phyloP scores from a whole-genome alignment of 2,329 filamentous ascomycete species.

The Phyllosticta citribraziliensis region DNA sequence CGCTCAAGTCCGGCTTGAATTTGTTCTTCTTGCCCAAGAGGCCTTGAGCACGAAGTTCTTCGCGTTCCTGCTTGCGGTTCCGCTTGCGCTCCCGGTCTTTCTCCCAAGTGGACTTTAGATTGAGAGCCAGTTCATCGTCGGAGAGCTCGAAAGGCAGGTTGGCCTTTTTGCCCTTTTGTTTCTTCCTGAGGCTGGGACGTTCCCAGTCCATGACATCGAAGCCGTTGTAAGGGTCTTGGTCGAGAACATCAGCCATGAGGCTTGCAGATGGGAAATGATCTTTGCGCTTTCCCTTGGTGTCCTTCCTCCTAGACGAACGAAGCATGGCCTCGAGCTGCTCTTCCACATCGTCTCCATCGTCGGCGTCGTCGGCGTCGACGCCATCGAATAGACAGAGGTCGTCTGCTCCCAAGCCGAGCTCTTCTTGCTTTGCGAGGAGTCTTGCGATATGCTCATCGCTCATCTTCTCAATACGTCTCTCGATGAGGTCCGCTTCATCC shows the following conservation, averaged over 20 bases:
- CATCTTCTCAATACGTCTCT: slow-evolving; percentile 30
- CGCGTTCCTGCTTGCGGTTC: slow-evolving; percentile 37
- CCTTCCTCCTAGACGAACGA: background rate
- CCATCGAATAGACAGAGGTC: slow-evolving; percentile 50
- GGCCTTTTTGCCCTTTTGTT: slow-evolving; percentile 52
- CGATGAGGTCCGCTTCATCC: slow-evolving; percentile 33
- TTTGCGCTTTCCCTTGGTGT: background rate
- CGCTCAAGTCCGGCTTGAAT: slow-evolving; percentile 42
- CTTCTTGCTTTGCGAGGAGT: slow-evolving; percentile 51
- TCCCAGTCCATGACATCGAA: slow-evolving; percentile 83
- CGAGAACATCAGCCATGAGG: slow-evolving; percentile 48
- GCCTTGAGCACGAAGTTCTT: slow-evolving; percentile 35
- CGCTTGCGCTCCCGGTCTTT: slow-evolving; percentile 37
- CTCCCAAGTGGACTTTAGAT: slow-evolving; percentile 32
- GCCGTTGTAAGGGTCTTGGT: slow-evolving; percentile 53
- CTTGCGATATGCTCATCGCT: slow-evolving; percentile 55
- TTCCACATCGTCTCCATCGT: slow-evolving; percentile 10
- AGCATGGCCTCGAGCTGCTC: background rate
- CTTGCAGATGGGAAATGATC: slow-evolving; percentile 43
- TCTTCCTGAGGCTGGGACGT: slow-evolving; percentile 55
- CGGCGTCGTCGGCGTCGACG: slow-evolving; percentile 30
- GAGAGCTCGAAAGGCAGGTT: slow-evolving; percentile 38
- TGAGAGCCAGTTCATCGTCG: slow-evolving; percentile 34
- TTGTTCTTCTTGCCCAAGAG: slow-evolving; percentile 34
- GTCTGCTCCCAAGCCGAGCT: slow-evolving; percentile 51